These are phyloP conservation scores for Iris pallida DNA, from an alignment of 116 monocot species.

Conservation along the genomic window DNA sequence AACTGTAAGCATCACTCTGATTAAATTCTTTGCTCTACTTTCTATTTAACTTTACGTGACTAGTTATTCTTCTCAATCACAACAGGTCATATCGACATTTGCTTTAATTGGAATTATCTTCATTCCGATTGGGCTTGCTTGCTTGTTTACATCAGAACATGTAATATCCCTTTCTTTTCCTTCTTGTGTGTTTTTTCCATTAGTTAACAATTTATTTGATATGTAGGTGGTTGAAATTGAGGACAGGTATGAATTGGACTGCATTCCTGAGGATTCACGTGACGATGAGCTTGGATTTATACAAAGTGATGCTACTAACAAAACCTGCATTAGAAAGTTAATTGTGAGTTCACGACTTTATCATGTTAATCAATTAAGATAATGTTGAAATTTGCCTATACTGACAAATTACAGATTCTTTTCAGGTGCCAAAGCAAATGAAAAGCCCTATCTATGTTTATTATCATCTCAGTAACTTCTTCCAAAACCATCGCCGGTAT, in stretches of 20 bases:
- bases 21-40: slow-evolving; percentile 1
- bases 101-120: slow-evolving; percentile 43
- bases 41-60: not conserved
- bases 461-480: slow-evolving; percentile 74
- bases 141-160: slow-evolving; percentile 43
- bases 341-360: slow-evolving; percentile 23
- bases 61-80: not conserved
- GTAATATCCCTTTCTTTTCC: slow-evolving; percentile 16
- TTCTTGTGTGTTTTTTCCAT: not conserved
- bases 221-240: slow-evolving; percentile 62
- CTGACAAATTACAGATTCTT: not conserved
- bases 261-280: slow-evolving; percentile 30
- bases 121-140: slow-evolving; percentile 67
- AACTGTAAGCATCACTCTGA: slow-evolving; percentile 20
- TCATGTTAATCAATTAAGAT: not conserved
- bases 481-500: slow-evolving; percentile 80
- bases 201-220: slow-evolving; percentile 6
- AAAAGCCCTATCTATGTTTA: slow-evolving; percentile 62
- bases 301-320: slow-evolving; percentile 33
- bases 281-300: slow-evolving; percentile 43
- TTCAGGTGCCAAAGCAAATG: slow-evolving; percentile 67
- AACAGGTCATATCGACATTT: slow-evolving; percentile 56
- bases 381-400: not conserved
- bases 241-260: slow-evolving; percentile 55
- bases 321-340: slow-evolving; percentile 49